phyloP scores from a whole-genome alignment of 345 rosid species.

The Aquilaria malaccensis region DNA sequence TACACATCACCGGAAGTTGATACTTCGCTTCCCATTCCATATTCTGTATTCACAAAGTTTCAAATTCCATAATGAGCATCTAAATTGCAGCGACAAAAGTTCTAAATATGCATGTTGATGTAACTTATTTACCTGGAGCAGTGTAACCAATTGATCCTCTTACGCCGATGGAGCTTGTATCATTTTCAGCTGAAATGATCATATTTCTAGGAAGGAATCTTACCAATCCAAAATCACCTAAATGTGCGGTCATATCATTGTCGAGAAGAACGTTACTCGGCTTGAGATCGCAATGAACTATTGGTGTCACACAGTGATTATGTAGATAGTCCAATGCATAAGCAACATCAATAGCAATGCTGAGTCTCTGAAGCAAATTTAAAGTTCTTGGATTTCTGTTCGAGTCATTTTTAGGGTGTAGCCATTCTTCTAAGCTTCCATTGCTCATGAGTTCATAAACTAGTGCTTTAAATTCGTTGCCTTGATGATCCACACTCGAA shows the following conservation, averaged over 20 bases:
- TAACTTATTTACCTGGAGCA: neutral
- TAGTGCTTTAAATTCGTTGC: conserved; percentile 17
- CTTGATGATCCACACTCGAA: conserved; percentile 8
- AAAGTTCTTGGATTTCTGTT: neutral
- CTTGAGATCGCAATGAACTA: conserved; percentile 14
- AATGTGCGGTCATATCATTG: neutral
- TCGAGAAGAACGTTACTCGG: conserved; percentile 11
- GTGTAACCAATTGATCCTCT: conserved; percentile 11
- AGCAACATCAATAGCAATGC: neutral
- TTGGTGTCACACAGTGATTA: neutral
- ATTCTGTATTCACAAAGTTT: conserved; percentile 5
- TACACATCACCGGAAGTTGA: conserved; percentile 11
- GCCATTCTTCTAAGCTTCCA: conserved; percentile 16
- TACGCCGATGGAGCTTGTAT: conserved; percentile 9
- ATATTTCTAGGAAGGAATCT: neutral
- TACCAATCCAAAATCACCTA: neutral
- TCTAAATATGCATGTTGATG: neutral
- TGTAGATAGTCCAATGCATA: conserved; percentile 13
- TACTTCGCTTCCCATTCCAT: conserved; percentile 1
- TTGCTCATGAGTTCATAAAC: conserved; percentile 18
- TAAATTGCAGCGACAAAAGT: neutral
- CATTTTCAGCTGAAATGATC: neutral
- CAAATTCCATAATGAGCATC: neutral
- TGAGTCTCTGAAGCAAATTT: conserved; percentile 5
- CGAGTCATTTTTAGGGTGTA: neutral